Percentiles rank a stretch among this genome's conserved stretches.
Evolutionary conservation across 139 green algal species (phyloP).

Genomic region (Micractinium conductrix): DNA sequence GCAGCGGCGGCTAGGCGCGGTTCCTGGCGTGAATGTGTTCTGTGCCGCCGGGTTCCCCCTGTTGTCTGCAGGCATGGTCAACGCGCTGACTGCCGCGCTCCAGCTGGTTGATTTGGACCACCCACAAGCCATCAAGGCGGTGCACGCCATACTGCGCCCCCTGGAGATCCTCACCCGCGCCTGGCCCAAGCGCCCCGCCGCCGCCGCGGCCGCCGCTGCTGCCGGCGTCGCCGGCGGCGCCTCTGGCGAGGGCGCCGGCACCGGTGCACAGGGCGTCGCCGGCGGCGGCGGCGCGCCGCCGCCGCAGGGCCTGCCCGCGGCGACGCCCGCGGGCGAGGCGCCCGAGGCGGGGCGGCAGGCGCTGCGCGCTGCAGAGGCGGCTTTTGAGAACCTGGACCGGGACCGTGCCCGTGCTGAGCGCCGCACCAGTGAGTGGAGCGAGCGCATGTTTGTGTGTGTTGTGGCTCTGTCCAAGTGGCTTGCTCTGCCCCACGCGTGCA

Average conservation of each 20-base stretch:
- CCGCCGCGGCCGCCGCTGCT: background rate
- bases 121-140: slow-evolving; percentile 54
- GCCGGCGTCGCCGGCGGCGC: background rate
- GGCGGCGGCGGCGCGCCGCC: slow-evolving; percentile 19
- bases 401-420: slow-evolving; percentile 19
- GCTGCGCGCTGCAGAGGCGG: slow-evolving; percentile 15
- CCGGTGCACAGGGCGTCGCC: background rate
- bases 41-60: too few relatives aligned
- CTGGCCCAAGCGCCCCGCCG: background rate
- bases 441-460: too few relatives aligned
- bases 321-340: slow-evolving; percentile 2
- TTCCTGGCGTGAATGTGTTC: too few relatives aligned
- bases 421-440: slow-evolving; percentile 20
- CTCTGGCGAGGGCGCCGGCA: background rate
- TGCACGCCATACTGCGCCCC: slow-evolving; percentile 79
- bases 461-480: too few relatives aligned
- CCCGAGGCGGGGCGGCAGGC: slow-evolving; percentile 48
- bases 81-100: slow-evolving; percentile 64
- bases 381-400: slow-evolving; percentile 10
- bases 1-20: too few relatives aligned
- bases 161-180: slow-evolving; percentile 86
- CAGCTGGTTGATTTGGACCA: slow-evolving; percentile 72
- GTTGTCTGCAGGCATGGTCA: slow-evolving; percentile 71
- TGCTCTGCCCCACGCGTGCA: too few relatives aligned
- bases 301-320: slow-evolving; percentile 32